phyloP scores from a whole-genome alignment of 495 filamentous ascomycete species.

The Neurospora discreta region DNA sequence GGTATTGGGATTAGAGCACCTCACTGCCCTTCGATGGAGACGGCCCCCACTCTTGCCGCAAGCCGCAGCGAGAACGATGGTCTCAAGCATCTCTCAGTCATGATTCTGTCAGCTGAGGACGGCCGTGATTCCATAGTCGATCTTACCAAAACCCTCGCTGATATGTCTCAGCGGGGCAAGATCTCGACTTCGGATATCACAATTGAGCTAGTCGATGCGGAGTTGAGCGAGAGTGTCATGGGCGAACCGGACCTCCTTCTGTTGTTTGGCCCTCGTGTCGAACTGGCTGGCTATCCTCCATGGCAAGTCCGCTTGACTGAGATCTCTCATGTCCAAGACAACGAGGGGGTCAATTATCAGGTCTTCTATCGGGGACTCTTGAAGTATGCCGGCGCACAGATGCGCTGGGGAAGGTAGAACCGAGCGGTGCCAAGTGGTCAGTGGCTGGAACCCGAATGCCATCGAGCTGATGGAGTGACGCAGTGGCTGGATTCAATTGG shows the following conservation, averaged over 20 bases:
- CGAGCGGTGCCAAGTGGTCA: background rate
- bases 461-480: background rate
- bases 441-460: background rate
- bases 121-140: slow-evolving; percentile 89
- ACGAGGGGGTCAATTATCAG: slow-evolving; percentile 78
- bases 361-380: slow-evolving; percentile 77
- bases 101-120: slow-evolving; percentile 82
- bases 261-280: slow-evolving; percentile 69
- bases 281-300: slow-evolving; percentile 84
- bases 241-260: slow-evolving; percentile 82
- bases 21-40: slow-evolving; percentile 49
- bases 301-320: slow-evolving; percentile 94
- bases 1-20: slow-evolving; percentile 65
- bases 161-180: slow-evolving; percentile 88
- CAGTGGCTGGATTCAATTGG: background rate
- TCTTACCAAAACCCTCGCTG: slow-evolving; percentile 84
- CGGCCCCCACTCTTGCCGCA: slow-evolving; percentile 19
- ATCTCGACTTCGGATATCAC: slow-evolving; percentile 68
- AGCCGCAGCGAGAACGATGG: slow-evolving; percentile 9
- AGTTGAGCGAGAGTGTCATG: slow-evolving; percentile 60
- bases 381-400: slow-evolving; percentile 75
- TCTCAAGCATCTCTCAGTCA: slow-evolving; percentile 50
- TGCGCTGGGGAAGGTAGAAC: slow-evolving; percentile 70
- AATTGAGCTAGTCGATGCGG: slow-evolving; percentile 78
- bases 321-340: slow-evolving; percentile 70